A percentile compares a stretch with the other conserved stretches of the same genome.
Evolutionary conservation across 495 filamentous ascomycete genomes (phyloP).

Genomic region (Neurospora discreta): DNA sequence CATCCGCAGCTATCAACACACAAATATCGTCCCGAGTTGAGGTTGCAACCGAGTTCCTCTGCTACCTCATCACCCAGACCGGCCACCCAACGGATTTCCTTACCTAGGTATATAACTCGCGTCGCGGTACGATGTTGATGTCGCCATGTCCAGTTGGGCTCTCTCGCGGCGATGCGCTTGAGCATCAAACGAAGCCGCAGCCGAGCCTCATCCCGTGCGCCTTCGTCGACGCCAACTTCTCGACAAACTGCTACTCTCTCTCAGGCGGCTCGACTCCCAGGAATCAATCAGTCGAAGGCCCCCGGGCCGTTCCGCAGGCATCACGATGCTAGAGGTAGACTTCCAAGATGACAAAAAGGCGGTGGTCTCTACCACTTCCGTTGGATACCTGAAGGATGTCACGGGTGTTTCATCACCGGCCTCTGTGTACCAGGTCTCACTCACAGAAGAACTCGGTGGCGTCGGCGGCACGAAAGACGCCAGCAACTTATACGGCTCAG

Average conservation of each 20-base stretch:
- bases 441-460: not conserved
- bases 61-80: not conserved
- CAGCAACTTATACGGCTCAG: conserved; percentile 23
- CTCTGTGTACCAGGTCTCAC: conserved; percentile 1
- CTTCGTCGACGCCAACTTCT: not conserved
- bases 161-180: not conserved
- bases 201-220: not conserved
- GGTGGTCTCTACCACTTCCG: not conserved
- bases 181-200: not conserved
- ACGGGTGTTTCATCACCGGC: not conserved
- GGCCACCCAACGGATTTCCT: not conserved
- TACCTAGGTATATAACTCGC: not conserved
- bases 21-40: not conserved
- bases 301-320: not conserved
- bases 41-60: not conserved
- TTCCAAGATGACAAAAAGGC: not conserved
- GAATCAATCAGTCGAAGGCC: not conserved
- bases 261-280: no score
- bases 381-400: not conserved
- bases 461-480: not conserved
- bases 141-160: not conserved
- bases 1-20: not conserved
- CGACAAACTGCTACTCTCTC: not conserved
- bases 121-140: not conserved
- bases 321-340: not conserved